Percentiles rank a stretch among this genome's conserved stretches.
Evolutionary conservation across 2,329 filamentous ascomycete genomes (phyloP).

Genomic region (Colletotrichum tanaceti): DNA sequence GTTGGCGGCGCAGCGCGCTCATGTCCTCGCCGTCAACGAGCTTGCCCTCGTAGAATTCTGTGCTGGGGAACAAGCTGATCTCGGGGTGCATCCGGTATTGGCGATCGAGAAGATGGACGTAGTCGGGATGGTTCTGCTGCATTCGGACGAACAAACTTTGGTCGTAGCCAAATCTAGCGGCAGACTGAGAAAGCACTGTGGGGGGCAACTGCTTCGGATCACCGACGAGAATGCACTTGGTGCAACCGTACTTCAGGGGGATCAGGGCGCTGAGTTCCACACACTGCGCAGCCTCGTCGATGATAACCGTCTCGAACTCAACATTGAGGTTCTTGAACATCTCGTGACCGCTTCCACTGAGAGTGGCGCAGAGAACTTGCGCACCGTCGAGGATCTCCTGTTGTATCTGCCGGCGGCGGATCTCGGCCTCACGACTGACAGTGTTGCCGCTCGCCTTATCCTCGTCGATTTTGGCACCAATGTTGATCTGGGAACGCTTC

Average conservation of each 20-base stretch:
- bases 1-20: conserved; percentile 77
- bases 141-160: conserved; percentile 98
- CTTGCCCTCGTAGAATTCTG: conserved; percentile 90
- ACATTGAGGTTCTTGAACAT: conserved; percentile 96
- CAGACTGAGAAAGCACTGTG: conserved; percentile 93
- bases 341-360: conserved; percentile 95
- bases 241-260: conserved; percentile 95
- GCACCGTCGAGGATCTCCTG: conserved; percentile 91
- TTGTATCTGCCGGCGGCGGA: conserved; percentile 85
- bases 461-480: conserved; percentile 87
- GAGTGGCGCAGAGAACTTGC: conserved; percentile 92
- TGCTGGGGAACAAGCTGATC: conserved; percentile 90
- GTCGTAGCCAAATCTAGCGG: conserved; percentile 92
- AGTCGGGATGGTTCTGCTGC: conserved; percentile 89
- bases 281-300: conserved; percentile 97
- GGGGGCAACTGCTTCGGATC: conserved; percentile 97
- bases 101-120: conserved; percentile 94
- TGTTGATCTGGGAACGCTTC: conserved; percentile 76
- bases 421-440: conserved; percentile 83
- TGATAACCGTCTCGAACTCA: conserved; percentile 98
- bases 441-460: conserved; percentile 88
- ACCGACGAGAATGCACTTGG: conserved; percentile 96
- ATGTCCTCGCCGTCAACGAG: conserved; percentile 89
- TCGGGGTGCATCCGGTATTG: conserved; percentile 99
- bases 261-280: conserved; percentile 97